Conservation (phyloP, 805 yeast species). For the Saccharomycopsis sp. region DNA sequence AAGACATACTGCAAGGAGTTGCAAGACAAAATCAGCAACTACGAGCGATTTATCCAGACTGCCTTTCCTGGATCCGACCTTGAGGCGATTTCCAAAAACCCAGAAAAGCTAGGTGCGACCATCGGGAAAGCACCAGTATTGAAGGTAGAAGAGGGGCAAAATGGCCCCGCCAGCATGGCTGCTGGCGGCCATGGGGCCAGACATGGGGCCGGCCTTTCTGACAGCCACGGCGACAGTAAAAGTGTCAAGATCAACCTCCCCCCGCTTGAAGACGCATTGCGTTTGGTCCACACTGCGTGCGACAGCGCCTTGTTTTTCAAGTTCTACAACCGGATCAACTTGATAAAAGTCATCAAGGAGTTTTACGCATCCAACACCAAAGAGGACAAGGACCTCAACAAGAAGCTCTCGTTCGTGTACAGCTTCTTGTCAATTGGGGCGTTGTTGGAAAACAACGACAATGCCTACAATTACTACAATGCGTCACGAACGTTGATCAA, state of each 20-base stretch:
- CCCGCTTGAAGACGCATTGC: constrained; percentile 61
- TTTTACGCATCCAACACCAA: constrained; percentile 9
- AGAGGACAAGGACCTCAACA: constrained; percentile 21
- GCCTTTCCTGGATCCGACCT: constrained; percentile 34
- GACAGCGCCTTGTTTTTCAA: constrained; percentile 76
- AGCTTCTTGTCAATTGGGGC: constrained; percentile 88
- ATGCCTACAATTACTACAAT: constrained; percentile 20
- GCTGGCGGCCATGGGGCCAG: neutral
- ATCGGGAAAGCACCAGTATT: neutral
- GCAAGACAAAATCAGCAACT: constrained; percentile 21
- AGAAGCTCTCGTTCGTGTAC: constrained; percentile 71
- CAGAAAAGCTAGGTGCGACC: constrained; percentile 2
- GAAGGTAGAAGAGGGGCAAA: too few relatives aligned
- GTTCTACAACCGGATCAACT: constrained; percentile 58
- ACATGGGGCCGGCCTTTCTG: neutral
- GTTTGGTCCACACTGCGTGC: constrained; percentile 71
- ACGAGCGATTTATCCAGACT: constrained; percentile 29
- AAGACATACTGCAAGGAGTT: constrained; percentile 17
- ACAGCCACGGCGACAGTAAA: neutral
- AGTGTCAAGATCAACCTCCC: constrained; percentile 59
- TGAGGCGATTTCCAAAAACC: neutral
- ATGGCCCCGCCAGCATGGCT: neutral
- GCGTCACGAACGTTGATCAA: constrained; percentile 17
- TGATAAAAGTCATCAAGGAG: constrained; percentile 14
- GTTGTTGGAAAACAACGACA: constrained; percentile 36